phyloP scores from a whole-genome alignment of 2,329 filamentous ascomycete genomes.

The Penicillium oxalicum region DNA sequence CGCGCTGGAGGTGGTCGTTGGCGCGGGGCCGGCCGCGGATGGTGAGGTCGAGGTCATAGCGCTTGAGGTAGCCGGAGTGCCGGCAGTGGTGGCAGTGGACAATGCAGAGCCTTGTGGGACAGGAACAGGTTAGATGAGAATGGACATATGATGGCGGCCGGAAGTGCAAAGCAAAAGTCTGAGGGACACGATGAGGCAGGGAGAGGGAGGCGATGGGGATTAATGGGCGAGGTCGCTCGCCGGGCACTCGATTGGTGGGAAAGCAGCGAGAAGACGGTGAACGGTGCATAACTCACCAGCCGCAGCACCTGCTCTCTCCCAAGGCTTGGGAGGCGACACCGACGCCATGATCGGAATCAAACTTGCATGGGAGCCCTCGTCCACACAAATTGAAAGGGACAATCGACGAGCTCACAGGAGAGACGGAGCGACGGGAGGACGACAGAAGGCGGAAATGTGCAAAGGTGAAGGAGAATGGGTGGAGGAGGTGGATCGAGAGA shows the following conservation, averaged over 20 bases:
- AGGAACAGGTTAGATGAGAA: conserved; percentile 1
- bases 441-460: background rate
- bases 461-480: background rate
- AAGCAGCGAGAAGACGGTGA: background rate
- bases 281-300: conserved; percentile 42
- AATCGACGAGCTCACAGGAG: conserved; percentile 9
- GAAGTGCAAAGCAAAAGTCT: background rate
- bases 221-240: background rate
- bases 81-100: conserved; percentile 19
- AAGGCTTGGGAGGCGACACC: conserved; percentile 88
- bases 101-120: conserved; percentile 21
- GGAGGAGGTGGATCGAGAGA: background rate
- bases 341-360: conserved; percentile 46
- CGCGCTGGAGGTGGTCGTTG: conserved; percentile 40
- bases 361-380: conserved; percentile 22
- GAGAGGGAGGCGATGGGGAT: conserved; percentile 5
- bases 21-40: conserved; percentile 41
- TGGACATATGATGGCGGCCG: no score
- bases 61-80: conserved; percentile 25
- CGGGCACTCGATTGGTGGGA: background rate
- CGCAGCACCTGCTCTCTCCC: conserved; percentile 71
- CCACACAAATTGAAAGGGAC: conserved; percentile 9
- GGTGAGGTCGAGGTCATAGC: conserved; percentile 32
- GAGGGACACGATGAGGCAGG: conserved; percentile 1
- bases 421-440: conserved; percentile 9